Evolutionary conservation across 139 green algal genomes (phyloP), one percentile per base, ranked within the genome.

Genomic region (Yamagishiella unicocca): DNA sequence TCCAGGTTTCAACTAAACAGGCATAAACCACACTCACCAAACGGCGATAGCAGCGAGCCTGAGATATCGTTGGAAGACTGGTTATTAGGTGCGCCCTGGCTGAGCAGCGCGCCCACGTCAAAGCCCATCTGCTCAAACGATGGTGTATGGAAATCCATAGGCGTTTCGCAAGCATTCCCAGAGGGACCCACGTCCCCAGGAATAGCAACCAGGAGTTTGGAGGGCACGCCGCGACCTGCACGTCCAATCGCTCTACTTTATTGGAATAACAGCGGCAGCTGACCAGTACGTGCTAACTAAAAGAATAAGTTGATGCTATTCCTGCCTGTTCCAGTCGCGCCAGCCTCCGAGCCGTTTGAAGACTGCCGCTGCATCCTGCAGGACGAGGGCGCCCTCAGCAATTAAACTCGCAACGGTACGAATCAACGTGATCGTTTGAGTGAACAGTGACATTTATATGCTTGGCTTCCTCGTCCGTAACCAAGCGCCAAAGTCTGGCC

Each of bases 61-160:
- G 46, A 29, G 9, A 78, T 37, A 10, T 78, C 70, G 29, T 78
- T 78, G 4, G 6, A 25, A 6, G 40, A 21, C 24, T 55, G 40
- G 70, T 29, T 58, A 0, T 58, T 24, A 6, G 19, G 64, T 19
- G n/a, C 31, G 67, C 19, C 50, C 14, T 75, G 67, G 37, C n/a
- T 53, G 21, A 50, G 67, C 35, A 46, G 37, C 5, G 67, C 37
- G 21, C 14, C 10, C 17, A 75, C 21, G n/a, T 72, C 64, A 72
- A 33, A 73, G 37, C 68, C n/a, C 72, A 80, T 46, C 8, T 40
- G 29, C 72, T 80, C 74, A 17, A 82, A 66, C 0, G 74, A 82
- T 2, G 74, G 74, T 3, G 74, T 67, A 5, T 66, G 46, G 19
- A 82, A 82, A 10, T 58, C 74, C 31, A 45, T 0, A 4, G 74